A percentile compares a stretch with the other conserved stretches of the same genome.
Conservation (phyloP, 192 early-diverging fungal species). For the Backusella tuberculispora region DNA sequence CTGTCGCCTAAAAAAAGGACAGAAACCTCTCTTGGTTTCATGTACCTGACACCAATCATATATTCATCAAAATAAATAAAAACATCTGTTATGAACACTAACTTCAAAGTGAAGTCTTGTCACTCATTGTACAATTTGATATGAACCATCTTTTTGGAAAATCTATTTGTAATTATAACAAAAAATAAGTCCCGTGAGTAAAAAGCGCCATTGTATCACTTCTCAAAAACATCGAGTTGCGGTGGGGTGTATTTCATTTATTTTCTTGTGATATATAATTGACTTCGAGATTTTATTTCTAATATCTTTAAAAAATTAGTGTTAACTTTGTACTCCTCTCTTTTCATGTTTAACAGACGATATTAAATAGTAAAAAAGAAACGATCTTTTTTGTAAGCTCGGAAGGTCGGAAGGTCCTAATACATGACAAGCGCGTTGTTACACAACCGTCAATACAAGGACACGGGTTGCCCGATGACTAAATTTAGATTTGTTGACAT, state of each 20-base stretch:
- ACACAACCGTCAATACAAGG: conserved; percentile 8
- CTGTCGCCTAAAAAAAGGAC: not conserved
- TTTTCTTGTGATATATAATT: not conserved
- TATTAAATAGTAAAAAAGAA: not conserved
- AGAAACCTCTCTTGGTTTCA: not conserved
- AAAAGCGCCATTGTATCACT: not conserved
- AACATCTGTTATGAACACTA: not conserved
- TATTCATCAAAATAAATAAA: conserved; percentile 3
- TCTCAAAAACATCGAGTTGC: not conserved
- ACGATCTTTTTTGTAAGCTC: conserved; percentile 4
- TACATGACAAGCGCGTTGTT: conserved; percentile 15
- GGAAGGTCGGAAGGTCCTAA: conserved; percentile 7
- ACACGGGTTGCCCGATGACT: conserved; percentile 7
- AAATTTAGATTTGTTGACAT: conserved; percentile 14
- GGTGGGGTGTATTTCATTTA: not conserved
- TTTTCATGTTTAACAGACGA: not conserved
- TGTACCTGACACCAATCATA: not conserved
- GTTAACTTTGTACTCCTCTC: not conserved
- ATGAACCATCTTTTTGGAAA: not conserved
- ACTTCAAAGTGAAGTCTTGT: conserved; percentile 9
- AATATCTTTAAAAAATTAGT: not conserved
- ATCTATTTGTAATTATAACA: conserved; percentile 8
- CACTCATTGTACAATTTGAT: not conserved
- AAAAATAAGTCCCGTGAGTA: conserved; percentile 5
- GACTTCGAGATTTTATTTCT: not conserved